phyloP scores from a whole-genome alignment of 2,329 filamentous ascomycete genomes.

The Monosporascus sp. region DNA sequence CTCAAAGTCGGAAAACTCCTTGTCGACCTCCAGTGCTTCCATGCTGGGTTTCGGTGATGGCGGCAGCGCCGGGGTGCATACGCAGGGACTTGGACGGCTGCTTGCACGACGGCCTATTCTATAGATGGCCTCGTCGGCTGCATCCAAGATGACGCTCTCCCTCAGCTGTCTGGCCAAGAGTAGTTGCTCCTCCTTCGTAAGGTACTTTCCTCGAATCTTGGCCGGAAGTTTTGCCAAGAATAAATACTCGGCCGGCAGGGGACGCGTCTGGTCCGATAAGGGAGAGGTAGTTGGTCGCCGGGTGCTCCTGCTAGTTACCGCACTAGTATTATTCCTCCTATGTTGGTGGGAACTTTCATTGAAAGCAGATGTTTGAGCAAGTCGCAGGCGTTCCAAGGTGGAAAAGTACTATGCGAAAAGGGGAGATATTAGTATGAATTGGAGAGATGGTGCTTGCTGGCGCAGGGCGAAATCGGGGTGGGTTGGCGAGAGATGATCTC shows the following conservation, averaged over 20 bases:
- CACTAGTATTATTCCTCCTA: constrained; percentile 2
- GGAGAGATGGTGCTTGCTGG: too few relatives aligned
- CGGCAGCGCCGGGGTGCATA: constrained; percentile 22
- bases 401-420: constrained; percentile 50
- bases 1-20: constrained; percentile 15
- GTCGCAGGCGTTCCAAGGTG: constrained; percentile 52
- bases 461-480: too few relatives aligned
- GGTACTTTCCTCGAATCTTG: constrained; percentile 61
- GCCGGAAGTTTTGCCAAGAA: constrained; percentile 64
- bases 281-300: constrained; percentile 16
- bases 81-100: constrained; percentile 27
- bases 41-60: constrained; percentile 21
- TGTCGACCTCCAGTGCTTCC: constrained; percentile 22
- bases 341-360: constrained; percentile 8
- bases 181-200: constrained; percentile 61
- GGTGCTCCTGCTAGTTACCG: constrained; percentile 6
- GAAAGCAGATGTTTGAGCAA: constrained; percentile 42
- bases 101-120: constrained; percentile 35
- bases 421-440: constrained; percentile 12
- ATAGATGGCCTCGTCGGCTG: constrained; percentile 48
- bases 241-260: constrained; percentile 48
- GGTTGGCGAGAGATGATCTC: background rate
- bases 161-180: constrained; percentile 47
- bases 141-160: constrained; percentile 50
- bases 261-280: constrained; percentile 7